Percentiles rank a stretch among this genome's conserved stretches.
Conservation (phyloP, 495 filamentous ascomycete genomes). For the Neurospora terricola region DNA sequence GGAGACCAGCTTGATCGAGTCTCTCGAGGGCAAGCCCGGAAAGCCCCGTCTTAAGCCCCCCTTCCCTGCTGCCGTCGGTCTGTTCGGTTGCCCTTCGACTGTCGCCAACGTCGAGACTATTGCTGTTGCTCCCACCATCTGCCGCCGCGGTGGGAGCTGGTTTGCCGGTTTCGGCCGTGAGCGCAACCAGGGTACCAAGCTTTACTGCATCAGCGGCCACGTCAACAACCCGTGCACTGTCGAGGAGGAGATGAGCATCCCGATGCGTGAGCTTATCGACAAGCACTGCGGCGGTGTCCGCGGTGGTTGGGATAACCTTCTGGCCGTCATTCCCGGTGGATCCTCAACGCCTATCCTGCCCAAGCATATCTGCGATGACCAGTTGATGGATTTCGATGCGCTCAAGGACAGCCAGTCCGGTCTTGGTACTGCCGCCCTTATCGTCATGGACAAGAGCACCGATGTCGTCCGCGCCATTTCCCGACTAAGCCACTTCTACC, state of each 20-base stretch:
- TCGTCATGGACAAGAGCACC: constrained; percentile 97
- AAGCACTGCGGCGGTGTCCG: constrained; percentile 94
- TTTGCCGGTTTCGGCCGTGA: constrained; percentile 89
- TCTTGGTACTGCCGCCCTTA: constrained; percentile 95
- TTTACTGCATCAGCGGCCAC: constrained; percentile 96
- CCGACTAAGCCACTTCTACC: constrained; percentile 90
- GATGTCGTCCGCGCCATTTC: constrained; percentile 92
- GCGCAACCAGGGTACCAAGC: constrained; percentile 91
- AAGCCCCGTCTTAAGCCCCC: constrained; percentile 98
- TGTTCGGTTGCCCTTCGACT: constrained; percentile 95
- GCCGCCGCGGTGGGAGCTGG: constrained; percentile 84
- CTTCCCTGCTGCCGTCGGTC: constrained; percentile 92
- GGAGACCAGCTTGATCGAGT: constrained; percentile 96
- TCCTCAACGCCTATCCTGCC: constrained; percentile 94
- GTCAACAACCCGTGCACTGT: constrained; percentile 98
- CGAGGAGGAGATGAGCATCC: constrained; percentile 97
- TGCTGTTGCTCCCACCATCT: constrained; percentile 91
- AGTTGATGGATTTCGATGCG: constrained; percentile 98
- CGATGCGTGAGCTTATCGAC: constrained; percentile 88
- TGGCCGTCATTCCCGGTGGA: constrained; percentile 90
- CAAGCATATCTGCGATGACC: constrained; percentile 75
- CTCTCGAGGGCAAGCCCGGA: constrained; percentile 93
- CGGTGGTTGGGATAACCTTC: constrained; percentile 95
- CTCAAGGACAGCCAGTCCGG: constrained; percentile 95
- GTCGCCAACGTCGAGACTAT: constrained; percentile 98